Evolutionary conservation across 2,329 filamentous ascomycete species (phyloP).

Genomic region (Botrytis paeoniae): DNA sequence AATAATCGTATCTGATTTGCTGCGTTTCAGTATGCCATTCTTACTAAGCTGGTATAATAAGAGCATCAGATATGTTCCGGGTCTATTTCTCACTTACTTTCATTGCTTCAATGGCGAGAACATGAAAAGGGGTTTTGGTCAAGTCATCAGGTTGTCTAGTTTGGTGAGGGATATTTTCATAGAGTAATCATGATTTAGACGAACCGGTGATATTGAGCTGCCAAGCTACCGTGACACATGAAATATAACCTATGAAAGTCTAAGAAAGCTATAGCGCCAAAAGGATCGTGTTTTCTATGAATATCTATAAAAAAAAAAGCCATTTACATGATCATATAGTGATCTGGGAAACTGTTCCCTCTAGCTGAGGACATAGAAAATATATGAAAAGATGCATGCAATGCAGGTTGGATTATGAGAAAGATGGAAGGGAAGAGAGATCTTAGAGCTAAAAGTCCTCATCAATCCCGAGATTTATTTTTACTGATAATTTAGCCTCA

Average conservation of each 20-base stretch:
- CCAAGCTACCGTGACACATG: not conserved
- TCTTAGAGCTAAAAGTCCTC: not conserved
- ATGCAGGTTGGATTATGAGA: not conserved
- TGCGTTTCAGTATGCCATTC: too few species aligned
- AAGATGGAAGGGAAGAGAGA: not conserved
- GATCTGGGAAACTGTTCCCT: not conserved
- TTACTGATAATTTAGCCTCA: too few species aligned
- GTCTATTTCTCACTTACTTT: too few species aligned
- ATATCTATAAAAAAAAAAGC: fast-evolving
- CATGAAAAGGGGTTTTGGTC: too few species aligned
- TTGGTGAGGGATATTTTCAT: too few species aligned
- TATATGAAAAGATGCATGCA: not conserved
- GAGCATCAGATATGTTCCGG: not conserved
- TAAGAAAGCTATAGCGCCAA: not conserved
- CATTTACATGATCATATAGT: not conserved
- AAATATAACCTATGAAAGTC: not conserved
- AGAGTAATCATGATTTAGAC: too few species aligned
- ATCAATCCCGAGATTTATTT: too few species aligned
- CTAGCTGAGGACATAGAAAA: not conserved
- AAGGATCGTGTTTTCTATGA: not conserved
- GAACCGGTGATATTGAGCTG: too few species aligned
- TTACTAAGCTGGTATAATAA: not conserved
- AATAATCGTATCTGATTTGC: too few species aligned
- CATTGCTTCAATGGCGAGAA: not conserved
- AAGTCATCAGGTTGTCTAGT: too few species aligned